These are phyloP conservation scores for Prinsepia uniflora DNA, from an alignment of 306 rosid species.

Conservation along the genomic window DNA sequence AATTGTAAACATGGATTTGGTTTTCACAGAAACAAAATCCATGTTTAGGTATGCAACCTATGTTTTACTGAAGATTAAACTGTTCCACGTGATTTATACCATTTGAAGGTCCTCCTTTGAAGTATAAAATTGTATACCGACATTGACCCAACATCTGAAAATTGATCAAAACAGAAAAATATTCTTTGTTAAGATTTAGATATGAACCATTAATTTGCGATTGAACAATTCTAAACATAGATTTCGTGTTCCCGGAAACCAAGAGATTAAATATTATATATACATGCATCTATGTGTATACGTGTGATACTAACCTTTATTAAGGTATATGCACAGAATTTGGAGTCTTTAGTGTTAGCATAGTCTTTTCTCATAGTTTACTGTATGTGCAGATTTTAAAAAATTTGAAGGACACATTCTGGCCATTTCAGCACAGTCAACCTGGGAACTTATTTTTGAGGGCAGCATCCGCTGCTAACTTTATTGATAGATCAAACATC, in stretches of 20 bases:
- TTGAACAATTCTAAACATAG: too few relatives aligned
- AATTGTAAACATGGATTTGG: not conserved
- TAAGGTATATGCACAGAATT: too few relatives aligned
- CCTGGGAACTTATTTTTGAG: conserved; percentile 67
- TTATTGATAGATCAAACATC: conserved; percentile 48
- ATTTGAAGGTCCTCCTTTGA: not conserved
- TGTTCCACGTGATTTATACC: too few relatives aligned
- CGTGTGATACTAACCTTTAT: not conserved
- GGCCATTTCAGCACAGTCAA: conserved; percentile 82
- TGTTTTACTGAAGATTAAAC: too few relatives aligned
- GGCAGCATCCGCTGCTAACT: conserved; percentile 85
- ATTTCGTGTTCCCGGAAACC: not conserved
- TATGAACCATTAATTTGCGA: too few relatives aligned
- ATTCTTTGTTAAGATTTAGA: too few relatives aligned
- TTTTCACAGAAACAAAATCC: too few relatives aligned
- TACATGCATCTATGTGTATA: not conserved
- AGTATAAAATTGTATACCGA: too few relatives aligned
- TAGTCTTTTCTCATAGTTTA: conserved; percentile 17
- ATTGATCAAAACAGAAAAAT: too few relatives aligned
- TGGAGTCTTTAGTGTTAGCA: not conserved
- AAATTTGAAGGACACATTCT: conserved; percentile 73
- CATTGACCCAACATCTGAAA: too few relatives aligned
- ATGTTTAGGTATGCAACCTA: not conserved
- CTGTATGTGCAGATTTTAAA: conserved; percentile 59
- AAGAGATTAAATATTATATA: not conserved